Percentiles rank a stretch among this genome's conserved stretches.
phyloP scores from a whole-genome alignment of 371 early-diverging fungal species.

The Rhizopus microsporus region DNA sequence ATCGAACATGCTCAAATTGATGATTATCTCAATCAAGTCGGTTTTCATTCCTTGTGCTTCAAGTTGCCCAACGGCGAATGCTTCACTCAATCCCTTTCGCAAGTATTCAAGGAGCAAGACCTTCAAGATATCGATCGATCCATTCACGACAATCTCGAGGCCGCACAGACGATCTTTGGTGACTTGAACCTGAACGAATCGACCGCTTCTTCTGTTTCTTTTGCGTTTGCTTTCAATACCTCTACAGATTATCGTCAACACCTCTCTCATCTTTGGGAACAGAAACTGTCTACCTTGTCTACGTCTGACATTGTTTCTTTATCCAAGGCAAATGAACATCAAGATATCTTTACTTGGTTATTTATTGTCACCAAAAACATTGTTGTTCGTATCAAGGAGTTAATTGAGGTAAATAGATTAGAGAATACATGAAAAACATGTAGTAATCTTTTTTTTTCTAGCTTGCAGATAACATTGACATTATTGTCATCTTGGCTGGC shows the following conservation, averaged over 20 bases:
- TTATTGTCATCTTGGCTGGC: constrained; percentile 77
- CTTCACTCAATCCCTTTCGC: constrained; percentile 38
- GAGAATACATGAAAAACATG: background rate
- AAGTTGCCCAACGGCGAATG: constrained; percentile 37
- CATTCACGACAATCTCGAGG: constrained; percentile 38
- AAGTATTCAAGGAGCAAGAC: constrained; percentile 38
- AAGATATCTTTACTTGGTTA: constrained; percentile 42
- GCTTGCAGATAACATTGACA: constrained; percentile 78
- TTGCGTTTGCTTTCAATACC: constrained; percentile 61
- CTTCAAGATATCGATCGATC: constrained; percentile 31
- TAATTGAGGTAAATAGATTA: constrained; percentile 52
- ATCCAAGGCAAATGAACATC: constrained; percentile 18
- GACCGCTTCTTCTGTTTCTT: constrained; percentile 37
- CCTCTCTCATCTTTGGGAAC: constrained; percentile 50
- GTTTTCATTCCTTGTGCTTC: constrained; percentile 30
- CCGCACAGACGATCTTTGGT: constrained; percentile 22
- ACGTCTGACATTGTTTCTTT: constrained; percentile 35
- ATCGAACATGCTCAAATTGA: constrained; percentile 54
- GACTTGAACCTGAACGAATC: constrained; percentile 26
- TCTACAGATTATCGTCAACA: constrained; percentile 51
- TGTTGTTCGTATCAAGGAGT: constrained; percentile 55
- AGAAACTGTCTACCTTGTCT: constrained; percentile 46
- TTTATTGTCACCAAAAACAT: constrained; percentile 53
- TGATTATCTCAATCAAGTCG: constrained; percentile 36
- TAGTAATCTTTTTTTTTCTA: constrained; percentile 18